Conservation (phyloP, 2,329 filamentous ascomycete genomes). For the Nothophaeocryptopus gaeumannii region DNA sequence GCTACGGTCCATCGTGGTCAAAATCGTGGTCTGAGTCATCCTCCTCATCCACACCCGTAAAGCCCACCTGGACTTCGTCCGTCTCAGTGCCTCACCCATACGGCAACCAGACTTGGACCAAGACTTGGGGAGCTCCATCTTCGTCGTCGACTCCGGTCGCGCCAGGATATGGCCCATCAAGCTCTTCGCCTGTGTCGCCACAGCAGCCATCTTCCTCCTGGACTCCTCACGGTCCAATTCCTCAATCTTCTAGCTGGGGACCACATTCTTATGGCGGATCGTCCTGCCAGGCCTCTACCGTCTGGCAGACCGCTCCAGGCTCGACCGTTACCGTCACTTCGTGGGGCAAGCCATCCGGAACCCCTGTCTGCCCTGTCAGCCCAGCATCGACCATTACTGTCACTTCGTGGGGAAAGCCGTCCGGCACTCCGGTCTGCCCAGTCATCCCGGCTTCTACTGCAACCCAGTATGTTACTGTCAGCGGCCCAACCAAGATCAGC, state of each 20-base stretch:
- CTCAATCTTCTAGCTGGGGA: too few species aligned
- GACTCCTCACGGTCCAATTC: too few species aligned
- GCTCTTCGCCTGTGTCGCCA: too few species aligned
- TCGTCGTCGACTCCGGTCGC: not conserved
- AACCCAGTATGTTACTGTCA: constrained; percentile 2
- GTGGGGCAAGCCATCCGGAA: constrained; percentile 2
- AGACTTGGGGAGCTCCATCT: constrained; percentile 1
- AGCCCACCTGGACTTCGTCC: not conserved
- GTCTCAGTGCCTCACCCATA: not conserved
- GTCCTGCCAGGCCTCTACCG: too few species aligned
- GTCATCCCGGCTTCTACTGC: not conserved
- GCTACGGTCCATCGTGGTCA: not conserved
- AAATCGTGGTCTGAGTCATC: not conserved
- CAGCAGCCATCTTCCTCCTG: too few species aligned
- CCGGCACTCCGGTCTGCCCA: not conserved
- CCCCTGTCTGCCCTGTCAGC: not conserved
- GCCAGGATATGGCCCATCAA: not conserved
- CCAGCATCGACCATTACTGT: not conserved
- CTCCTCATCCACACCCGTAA: not conserved
- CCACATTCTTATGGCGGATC: too few species aligned
- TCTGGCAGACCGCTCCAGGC: too few species aligned
- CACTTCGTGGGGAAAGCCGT: constrained; percentile 3
- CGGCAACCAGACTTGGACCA: not conserved
- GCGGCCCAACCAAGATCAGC: constrained; percentile 5
- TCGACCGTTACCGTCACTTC: not conserved